These are phyloP conservation scores for Vigna mungo DNA, from an alignment of 306 rosid genomes.

Conservation along the genomic window DNA sequence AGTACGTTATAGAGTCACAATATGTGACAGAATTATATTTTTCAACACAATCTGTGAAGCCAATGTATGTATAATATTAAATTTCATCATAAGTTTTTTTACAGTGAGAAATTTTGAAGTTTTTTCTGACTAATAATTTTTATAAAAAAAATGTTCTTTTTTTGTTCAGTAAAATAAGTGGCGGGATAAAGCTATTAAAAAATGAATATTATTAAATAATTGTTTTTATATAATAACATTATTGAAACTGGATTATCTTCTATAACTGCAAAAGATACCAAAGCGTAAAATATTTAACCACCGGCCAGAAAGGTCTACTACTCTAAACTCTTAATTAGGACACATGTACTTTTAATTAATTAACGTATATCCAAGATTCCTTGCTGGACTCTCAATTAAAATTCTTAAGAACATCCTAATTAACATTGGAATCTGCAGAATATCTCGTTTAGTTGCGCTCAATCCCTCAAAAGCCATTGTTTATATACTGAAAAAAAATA, in stretches of 20 bases:
- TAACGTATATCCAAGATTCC: background rate
- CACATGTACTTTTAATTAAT: background rate
- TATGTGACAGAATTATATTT: too few species aligned
- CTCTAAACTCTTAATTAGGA: background rate
- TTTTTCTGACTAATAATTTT: too few species aligned
- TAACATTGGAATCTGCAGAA: slow-evolving; percentile 21
- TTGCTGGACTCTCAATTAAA: background rate
- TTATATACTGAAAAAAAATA: background rate
- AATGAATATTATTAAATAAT: background rate
- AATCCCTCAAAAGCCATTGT: background rate
- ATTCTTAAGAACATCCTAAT: background rate
- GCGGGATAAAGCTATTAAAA: background rate
- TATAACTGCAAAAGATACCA: background rate
- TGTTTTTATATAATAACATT: background rate
- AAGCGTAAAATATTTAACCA: slow-evolving; percentile 14
- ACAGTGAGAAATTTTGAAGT: too few species aligned
- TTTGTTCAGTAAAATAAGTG: background rate
- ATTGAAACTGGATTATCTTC: background rate
- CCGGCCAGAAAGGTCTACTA: background rate
- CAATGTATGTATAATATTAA: too few species aligned
- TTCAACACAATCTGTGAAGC: too few species aligned
- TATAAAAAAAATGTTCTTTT: too few species aligned
- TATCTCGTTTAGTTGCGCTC: slow-evolving; percentile 36
- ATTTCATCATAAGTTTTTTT: too few species aligned
- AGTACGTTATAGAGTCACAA: too few species aligned